phyloP scores from a whole-genome alignment of 2,329 filamentous ascomycete genomes.

The Trichoderma polysporum region DNA sequence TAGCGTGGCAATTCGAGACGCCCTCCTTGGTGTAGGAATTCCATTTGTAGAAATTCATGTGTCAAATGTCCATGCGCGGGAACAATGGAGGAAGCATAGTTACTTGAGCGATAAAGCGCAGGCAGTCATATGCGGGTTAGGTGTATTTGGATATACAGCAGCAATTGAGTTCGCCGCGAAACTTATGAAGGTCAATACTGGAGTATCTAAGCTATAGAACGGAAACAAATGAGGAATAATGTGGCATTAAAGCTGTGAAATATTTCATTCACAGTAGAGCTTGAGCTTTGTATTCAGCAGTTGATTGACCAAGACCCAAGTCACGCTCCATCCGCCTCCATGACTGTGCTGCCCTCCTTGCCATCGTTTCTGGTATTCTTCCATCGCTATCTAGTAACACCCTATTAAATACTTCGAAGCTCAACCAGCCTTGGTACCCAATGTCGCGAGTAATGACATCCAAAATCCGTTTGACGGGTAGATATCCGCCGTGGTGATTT shows the following conservation, averaged over 20 bases:
- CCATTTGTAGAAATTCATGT: slow-evolving; percentile 9
- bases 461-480: slow-evolving; percentile 63
- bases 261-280: background rate
- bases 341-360: slow-evolving; percentile 53
- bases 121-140: slow-evolving; percentile 14
- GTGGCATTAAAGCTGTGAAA: background rate
- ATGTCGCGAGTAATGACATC: slow-evolving; percentile 61
- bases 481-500: slow-evolving; percentile 60
- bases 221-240: background rate
- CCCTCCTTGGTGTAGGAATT: slow-evolving; percentile 2
- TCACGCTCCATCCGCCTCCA: slow-evolving; percentile 30
- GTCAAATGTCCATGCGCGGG: slow-evolving; percentile 1
- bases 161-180: slow-evolving; percentile 13
- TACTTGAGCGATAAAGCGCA: slow-evolving; percentile 18
- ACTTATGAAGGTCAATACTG: background rate
- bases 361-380: slow-evolving; percentile 60
- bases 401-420: slow-evolving; percentile 64
- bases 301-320: background rate
- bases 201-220: background rate
- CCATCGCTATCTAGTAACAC: slow-evolving; percentile 51
- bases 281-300: background rate
- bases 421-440: slow-evolving; percentile 68
- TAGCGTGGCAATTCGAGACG: slow-evolving; percentile 13
- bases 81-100: slow-evolving; percentile 6
- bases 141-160: slow-evolving; percentile 15